These are phyloP conservation scores for Cryptococcus deneoformans DNA, from an alignment of 1,284 basidiomycete genomes.

Conservation along the genomic window DNA sequence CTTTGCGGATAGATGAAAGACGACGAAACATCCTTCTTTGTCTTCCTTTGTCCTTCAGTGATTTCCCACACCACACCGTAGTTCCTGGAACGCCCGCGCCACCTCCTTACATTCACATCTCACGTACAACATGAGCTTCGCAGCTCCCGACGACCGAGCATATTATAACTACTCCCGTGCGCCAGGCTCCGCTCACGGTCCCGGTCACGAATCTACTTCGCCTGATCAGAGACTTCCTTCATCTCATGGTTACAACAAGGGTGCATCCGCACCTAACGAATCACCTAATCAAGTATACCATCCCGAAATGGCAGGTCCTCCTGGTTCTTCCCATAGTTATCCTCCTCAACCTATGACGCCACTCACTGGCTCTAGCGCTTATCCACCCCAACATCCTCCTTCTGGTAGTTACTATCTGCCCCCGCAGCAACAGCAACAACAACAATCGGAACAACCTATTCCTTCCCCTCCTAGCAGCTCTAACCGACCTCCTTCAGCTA, in stretches of 20 bases:
- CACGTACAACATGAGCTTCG: conserved; percentile 29
- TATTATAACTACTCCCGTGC: conserved; percentile 25
- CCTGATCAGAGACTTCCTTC: conserved; percentile 31
- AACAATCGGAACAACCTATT: conserved; percentile 7
- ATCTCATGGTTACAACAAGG: conserved; percentile 27
- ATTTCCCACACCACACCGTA: neutral
- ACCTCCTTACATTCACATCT: conserved; percentile 9
- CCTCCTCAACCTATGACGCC: conserved; percentile 37
- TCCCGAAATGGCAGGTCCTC: conserved; percentile 24
- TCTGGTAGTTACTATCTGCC: conserved; percentile 27
- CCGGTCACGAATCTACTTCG: conserved; percentile 18
- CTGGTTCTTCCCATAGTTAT: conserved; percentile 40
- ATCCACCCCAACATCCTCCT: conserved; percentile 30
- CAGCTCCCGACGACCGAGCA: conserved; percentile 24
- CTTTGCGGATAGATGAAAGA: too few relatives aligned
- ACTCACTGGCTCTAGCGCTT: conserved; percentile 26
- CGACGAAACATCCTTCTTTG: neutral
- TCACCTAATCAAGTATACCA: conserved; percentile 25
- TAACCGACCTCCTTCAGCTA: conserved; percentile 25
- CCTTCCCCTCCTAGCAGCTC: conserved; percentile 23
- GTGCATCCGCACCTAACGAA: conserved; percentile 15
- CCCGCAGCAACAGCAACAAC: conserved; percentile 10
- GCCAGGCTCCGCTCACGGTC: conserved; percentile 33
- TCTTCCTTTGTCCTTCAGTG: neutral
- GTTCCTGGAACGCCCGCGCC: conserved; percentile 1